These are phyloP conservation scores for Tardiomyces depauwii DNA, from an alignment of 1,139 yeast species.

Conservation along the genomic window DNA sequence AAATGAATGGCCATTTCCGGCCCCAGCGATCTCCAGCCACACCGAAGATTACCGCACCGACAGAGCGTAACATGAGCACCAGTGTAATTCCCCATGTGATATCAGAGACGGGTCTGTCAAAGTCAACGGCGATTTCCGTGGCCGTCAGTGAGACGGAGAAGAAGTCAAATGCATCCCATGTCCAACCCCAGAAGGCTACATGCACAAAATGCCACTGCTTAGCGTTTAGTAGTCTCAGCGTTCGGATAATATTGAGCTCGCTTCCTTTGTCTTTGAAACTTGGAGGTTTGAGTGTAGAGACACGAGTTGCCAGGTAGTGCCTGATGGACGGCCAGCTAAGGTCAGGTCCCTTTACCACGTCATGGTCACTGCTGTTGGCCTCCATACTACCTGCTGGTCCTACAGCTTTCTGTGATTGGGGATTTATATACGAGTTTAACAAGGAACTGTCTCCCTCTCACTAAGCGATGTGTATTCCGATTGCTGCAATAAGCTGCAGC, in stretches of 20 bases:
- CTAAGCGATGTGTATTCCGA: too few species aligned
- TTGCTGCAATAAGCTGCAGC: too few species aligned
- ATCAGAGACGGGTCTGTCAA: conserved; percentile 38
- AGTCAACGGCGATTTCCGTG: conserved; percentile 39
- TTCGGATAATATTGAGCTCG: conserved; percentile 41
- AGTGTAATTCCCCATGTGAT: conserved; percentile 72
- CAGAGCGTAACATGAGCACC: conserved; percentile 62
- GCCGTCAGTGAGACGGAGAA: conserved; percentile 58
- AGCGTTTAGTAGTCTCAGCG: conserved; percentile 32
- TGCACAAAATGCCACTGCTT: conserved; percentile 50
- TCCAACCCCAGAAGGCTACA: conserved; percentile 59
- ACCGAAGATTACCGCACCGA: conserved; percentile 63
- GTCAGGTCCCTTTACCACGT: too few species aligned
- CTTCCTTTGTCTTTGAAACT: conserved; percentile 17
- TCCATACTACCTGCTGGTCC: too few species aligned
- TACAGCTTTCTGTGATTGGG: too few species aligned
- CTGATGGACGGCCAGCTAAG: conserved; percentile 8
- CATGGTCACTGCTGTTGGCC: too few species aligned
- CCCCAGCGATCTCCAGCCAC: conserved; percentile 55
- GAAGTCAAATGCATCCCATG: conserved; percentile 68
- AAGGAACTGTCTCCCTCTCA: too few species aligned
- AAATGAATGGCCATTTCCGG: conserved; percentile 53
- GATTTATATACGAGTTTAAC: too few species aligned
- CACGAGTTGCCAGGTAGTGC: conserved; percentile 28
- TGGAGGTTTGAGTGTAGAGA: conserved; percentile 33